A percentile compares a stretch with the other conserved stretches of the same genome.
Evolutionary conservation across 1,139 yeast species (phyloP).

Genomic region (Sugiyamaella sp.): DNA sequence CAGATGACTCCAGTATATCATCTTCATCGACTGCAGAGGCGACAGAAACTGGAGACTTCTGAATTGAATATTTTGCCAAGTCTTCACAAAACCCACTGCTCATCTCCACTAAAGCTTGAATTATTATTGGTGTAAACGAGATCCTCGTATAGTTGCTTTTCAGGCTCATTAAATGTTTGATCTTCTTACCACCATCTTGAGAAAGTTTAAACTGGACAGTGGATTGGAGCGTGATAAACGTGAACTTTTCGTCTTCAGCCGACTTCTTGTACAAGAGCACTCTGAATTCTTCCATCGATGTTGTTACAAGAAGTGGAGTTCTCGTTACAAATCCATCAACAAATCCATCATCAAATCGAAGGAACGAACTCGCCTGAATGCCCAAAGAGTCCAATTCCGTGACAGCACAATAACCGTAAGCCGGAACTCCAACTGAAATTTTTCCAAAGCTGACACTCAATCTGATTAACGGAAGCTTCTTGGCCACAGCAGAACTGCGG

Average conservation of each 20-base stretch:
- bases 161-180: conserved; percentile 13
- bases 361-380: conserved; percentile 13
- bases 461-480: conserved; percentile 11
- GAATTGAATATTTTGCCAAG: neutral
- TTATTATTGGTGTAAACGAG: conserved; percentile 11
- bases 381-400: conserved; percentile 14
- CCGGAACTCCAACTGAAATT: conserved; percentile 11
- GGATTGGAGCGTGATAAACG: conserved; percentile 4
- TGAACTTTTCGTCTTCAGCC: neutral
- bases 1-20: neutral
- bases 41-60: neutral
- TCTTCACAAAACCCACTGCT: conserved; percentile 10
- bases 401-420: conserved; percentile 9
- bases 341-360: conserved; percentile 18
- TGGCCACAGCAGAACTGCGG: too few relatives aligned
- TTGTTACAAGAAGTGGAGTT: conserved; percentile 6
- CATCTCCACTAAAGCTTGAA: conserved; percentile 14
- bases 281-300: conserved; percentile 15
- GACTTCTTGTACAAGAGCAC: conserved; percentile 5
- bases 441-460: conserved; percentile 15
- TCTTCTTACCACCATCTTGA: conserved; percentile 9
- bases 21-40: neutral
- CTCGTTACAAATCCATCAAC: conserved; percentile 16
- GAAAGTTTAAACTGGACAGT: conserved; percentile 9
- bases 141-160: conserved; percentile 14